Evolutionary conservation across 257 asterid genomes (phyloP).

Genomic region (Perilla frutescens): DNA sequence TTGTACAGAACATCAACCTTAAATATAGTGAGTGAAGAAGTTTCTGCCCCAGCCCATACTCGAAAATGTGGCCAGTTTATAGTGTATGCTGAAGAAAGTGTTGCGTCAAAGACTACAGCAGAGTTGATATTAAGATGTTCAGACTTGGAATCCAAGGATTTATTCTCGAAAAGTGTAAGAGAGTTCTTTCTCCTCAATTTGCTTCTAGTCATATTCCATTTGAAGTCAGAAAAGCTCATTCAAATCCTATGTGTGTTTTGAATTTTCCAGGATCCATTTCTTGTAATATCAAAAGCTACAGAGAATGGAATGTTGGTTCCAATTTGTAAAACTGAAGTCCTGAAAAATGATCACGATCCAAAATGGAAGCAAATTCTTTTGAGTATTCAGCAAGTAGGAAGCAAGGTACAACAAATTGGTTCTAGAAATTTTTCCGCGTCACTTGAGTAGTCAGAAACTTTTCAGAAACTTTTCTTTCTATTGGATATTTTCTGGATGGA

Average conservation of each 20-base stretch:
- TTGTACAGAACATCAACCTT: constrained; percentile 60
- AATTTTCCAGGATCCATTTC: constrained; percentile 88
- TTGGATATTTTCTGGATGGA: constrained; percentile 26
- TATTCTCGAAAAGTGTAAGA: constrained; percentile 93
- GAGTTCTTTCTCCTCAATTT: constrained; percentile 30
- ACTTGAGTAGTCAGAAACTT: constrained; percentile 16
- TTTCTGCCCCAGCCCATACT: constrained; percentile 49
- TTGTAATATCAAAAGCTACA: constrained; percentile 74
- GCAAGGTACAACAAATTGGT: constrained; percentile 70
- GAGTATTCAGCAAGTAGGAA: constrained; percentile 93
- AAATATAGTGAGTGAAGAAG: constrained; percentile 60
- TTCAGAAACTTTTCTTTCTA: not conserved
- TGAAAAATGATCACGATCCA: constrained; percentile 82
- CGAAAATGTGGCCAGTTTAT: constrained; percentile 70
- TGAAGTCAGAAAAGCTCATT: constrained; percentile 40
- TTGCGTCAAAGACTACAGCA: constrained; percentile 75
- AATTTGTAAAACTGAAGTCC: constrained; percentile 95
- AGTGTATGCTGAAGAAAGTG: constrained; percentile 83
- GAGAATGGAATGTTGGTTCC: constrained; percentile 78
- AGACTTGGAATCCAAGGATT: constrained; percentile 87
- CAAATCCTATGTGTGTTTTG: constrained; percentile 33
- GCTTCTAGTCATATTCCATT: constrained; percentile 1
- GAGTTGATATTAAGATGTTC: constrained; percentile 88
- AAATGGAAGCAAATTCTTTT: constrained; percentile 77
- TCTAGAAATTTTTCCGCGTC: constrained; percentile 25